These are phyloP conservation scores for Phaeophleospora eucalypticola DNA, from an alignment of 2,329 filamentous ascomycete genomes.

Conservation along the genomic window DNA sequence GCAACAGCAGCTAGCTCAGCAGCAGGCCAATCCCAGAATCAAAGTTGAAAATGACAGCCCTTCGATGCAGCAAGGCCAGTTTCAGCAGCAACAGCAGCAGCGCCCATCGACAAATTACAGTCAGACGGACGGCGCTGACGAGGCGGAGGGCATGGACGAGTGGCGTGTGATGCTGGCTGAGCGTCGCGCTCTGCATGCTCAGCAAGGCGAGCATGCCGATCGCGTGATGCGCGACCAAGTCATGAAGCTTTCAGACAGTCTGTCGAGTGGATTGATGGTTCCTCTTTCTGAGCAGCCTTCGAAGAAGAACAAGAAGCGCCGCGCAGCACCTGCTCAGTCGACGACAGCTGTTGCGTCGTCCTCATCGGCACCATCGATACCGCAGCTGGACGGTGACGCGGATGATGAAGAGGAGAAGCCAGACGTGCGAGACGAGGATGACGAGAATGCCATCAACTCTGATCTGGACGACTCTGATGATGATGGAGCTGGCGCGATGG, in stretches of 20 bases:
- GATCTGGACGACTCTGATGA: conserved; percentile 95
- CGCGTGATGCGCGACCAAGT: conserved; percentile 65
- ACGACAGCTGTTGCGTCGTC: conserved; percentile 1
- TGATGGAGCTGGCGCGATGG: conserved; percentile 45
- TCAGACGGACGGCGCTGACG: conserved; percentile 73
- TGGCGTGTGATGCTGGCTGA: conserved; percentile 57
- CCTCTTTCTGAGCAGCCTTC: conserved; percentile 56
- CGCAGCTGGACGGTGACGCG: conserved; percentile 56
- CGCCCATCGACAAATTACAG: conserved; percentile 46
- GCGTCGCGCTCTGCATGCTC: conserved; percentile 51
- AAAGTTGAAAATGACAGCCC: conserved; percentile 33
- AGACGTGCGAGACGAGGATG: conserved; percentile 48
- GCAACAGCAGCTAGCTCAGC: conserved; percentile 33
- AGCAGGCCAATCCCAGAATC: conserved; percentile 33
- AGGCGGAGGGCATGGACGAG: conserved; percentile 53
- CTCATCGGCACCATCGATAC: conserved; percentile 25
- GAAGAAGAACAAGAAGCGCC: conserved; percentile 27
- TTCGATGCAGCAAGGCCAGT: conserved; percentile 22
- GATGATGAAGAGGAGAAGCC: conserved; percentile 44
- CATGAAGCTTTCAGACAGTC: conserved; percentile 59
- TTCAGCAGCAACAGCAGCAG: conserved; percentile 37
- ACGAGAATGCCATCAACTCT: conserved; percentile 97
- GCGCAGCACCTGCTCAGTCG: not conserved
- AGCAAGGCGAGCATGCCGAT: conserved; percentile 58
- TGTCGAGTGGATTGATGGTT: conserved; percentile 75